A percentile compares a stretch with the other conserved stretches of the same genome.
Conservation (phyloP, 2,329 filamentous ascomycete species). For the Aspergillus sp. region DNA sequence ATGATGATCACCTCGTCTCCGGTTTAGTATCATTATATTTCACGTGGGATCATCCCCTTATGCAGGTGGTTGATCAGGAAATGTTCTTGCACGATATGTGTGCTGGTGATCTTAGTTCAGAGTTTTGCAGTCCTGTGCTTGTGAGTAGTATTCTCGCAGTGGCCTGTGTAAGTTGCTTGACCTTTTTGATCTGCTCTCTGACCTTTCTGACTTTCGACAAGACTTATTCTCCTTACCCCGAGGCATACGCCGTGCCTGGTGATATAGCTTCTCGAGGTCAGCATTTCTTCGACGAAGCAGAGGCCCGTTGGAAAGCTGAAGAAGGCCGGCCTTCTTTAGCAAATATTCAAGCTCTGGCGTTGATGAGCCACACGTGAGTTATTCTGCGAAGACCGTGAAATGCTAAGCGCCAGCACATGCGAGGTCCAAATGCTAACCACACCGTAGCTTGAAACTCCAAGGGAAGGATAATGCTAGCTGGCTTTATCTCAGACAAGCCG, state of each 20-base stretch:
- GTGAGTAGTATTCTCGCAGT: slow-evolving; percentile 82
- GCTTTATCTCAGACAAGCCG: slow-evolving; percentile 33
- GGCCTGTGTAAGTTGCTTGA: slow-evolving; percentile 33
- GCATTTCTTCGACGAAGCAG: slow-evolving; percentile 37
- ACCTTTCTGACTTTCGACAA: slow-evolving; percentile 19
- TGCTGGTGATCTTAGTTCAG: slow-evolving; percentile 47
- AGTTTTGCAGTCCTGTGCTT: slow-evolving; percentile 79
- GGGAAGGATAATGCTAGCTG: slow-evolving; percentile 29
- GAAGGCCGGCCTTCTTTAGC: slow-evolving; percentile 32
- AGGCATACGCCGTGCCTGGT: slow-evolving; percentile 26
- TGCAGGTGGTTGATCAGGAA: slow-evolving; percentile 74
- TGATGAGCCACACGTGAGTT: slow-evolving; percentile 35
- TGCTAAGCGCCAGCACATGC: background rate
- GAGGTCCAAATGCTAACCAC: slow-evolving; percentile 16
- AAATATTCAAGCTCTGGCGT: slow-evolving; percentile 37
- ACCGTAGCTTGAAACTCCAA: slow-evolving; percentile 27
- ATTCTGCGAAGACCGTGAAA: background rate
- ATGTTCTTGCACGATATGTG: slow-evolving; percentile 61
- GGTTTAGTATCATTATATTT: slow-evolving; percentile 93
- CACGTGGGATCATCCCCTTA: slow-evolving; percentile 90
- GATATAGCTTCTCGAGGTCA: slow-evolving; percentile 33
- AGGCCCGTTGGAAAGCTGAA: slow-evolving; percentile 37
- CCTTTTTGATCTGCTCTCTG: background rate
- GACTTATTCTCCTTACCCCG: slow-evolving; percentile 38
- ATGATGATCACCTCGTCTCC: slow-evolving; percentile 70